A percentile compares a stretch with the other conserved stretches of the same genome.
phyloP scores from a whole-genome alignment of 805 yeast species.

The Zygosaccharomyces lentus region DNA sequence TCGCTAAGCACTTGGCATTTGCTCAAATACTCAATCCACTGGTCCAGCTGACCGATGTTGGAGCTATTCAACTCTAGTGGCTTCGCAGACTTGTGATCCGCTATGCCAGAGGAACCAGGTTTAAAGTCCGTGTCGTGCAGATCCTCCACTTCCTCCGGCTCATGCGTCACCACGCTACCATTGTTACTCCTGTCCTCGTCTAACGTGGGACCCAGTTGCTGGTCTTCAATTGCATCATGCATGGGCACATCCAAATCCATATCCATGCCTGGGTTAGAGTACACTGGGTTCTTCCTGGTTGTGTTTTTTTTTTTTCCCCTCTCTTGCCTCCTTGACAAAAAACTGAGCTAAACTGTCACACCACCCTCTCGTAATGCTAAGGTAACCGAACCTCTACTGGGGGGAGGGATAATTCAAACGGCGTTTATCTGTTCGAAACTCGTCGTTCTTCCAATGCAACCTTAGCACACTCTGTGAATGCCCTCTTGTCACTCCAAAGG shows the following conservation, averaged over 20 bases:
- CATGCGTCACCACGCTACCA: conserved; percentile 19
- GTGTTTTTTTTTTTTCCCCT: background rate
- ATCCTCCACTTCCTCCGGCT: conserved; percentile 26
- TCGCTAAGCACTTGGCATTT: conserved; percentile 80
- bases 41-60: conserved; percentile 67
- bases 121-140: conserved; percentile 26
- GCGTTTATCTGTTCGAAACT: background rate
- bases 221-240: conserved; percentile 62
- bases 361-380: background rate
- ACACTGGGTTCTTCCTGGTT: background rate
- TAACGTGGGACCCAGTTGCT: conserved; percentile 36
- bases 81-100: conserved; percentile 37
- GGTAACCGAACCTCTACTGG: background rate
- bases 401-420: background rate
- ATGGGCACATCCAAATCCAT: conserved; percentile 77
- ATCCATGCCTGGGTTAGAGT: conserved; percentile 45
- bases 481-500: background rate
- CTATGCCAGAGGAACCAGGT: conserved; percentile 37
- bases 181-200: conserved; percentile 24
- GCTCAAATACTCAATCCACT: conserved; percentile 77
- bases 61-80: conserved; percentile 40
- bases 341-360: background rate
- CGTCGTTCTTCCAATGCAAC: background rate
- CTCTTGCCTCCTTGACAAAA: background rate
- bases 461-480: background rate